Evolutionary conservation across 495 filamentous ascomycete species (phyloP), one percentile per base, ranked within the genome.

Genomic region (Xylaria telfairii): DNA sequence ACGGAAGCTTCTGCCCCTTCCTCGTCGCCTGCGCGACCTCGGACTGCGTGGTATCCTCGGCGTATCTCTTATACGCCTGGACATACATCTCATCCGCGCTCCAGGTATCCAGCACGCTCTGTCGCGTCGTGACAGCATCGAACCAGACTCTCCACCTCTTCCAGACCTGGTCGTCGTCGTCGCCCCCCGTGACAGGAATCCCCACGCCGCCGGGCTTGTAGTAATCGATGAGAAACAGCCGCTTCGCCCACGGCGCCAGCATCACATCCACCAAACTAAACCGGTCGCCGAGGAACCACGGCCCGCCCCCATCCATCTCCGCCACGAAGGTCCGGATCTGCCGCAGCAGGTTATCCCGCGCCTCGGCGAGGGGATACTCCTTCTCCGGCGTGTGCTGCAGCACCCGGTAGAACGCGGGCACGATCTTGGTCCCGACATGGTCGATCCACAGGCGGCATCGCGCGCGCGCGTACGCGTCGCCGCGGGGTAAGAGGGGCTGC

Each of bases 211-310:
- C 89, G 0, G 71, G 68, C 74, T 93, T 93, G 70, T 89, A 92
- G 66, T 91, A 83, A 76, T 93, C 90, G 74, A 93, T 90, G 41
- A 92, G 81, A 81, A 88, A 93, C 65, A 93, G 73, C 59, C 91
- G 83, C 71, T 91, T 83, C 8, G 88, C 86, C 90, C 89, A 92
- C 9, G 90, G 90, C 39, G 88, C 90, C 7, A 91, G 76, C 71
- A 88, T 85, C 32, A 92, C 80, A 78, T 93, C 91, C 1, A 91
- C 83, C 32, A 92, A 72, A 51, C 80, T 81, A 12, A 90, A 83
- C 53, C 82, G 80, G 17, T 79, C 72, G 0, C 90, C 90, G 9
- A 90, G 73, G 76, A 93, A 93, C 80, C 86, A 92, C 0, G 89
- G 90, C 1, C 90, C 91, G 9, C 61, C 49, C 0, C 68, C 21